These are phyloP conservation scores for Forsythia viridissima DNA, from an alignment of 257 asterid species.

Conservation along the genomic window DNA sequence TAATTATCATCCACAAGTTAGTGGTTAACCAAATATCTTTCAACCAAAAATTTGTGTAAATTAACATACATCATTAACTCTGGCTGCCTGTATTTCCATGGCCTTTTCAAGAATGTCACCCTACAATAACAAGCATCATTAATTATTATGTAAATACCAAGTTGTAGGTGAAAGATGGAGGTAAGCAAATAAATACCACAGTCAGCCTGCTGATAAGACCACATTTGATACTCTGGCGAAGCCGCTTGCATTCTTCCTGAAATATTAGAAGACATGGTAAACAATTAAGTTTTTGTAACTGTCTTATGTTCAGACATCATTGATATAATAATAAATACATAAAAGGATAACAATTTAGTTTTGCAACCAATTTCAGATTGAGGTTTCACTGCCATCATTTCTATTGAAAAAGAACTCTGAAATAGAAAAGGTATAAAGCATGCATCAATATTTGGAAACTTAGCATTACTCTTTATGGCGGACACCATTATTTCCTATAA, in stretches of 20 bases:
- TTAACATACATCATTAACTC: slow-evolving; percentile 87
- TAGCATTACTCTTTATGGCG: not conserved
- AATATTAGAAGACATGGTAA: slow-evolving; percentile 12
- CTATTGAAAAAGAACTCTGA: not conserved
- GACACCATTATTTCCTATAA: not conserved
- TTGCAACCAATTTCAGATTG: not conserved
- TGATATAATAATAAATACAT: not conserved
- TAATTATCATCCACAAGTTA: slow-evolving; percentile 10
- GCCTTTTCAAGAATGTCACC: slow-evolving; percentile 99
- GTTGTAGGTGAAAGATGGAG: slow-evolving; percentile 17
- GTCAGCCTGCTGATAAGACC: slow-evolving; percentile 85
- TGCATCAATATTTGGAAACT: not conserved
- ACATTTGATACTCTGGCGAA: slow-evolving; percentile 97
- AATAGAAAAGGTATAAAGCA: not conserved
- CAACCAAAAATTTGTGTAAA: slow-evolving; percentile 3
- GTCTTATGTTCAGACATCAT: not conserved
- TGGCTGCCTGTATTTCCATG: slow-evolving; percentile 80
- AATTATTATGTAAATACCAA: slow-evolving; percentile 12
- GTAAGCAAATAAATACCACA: slow-evolving; percentile 60
- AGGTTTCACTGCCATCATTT: not conserved
- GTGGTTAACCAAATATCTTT: not conserved
- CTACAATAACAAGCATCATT: slow-evolving; percentile 44
- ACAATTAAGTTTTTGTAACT: not conserved
- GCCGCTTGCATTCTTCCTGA: slow-evolving; percentile 99
- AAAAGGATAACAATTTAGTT: not conserved